Conservation (phyloP, 2,329 filamentous ascomycete genomes). For the Penicillium sp. region DNA sequence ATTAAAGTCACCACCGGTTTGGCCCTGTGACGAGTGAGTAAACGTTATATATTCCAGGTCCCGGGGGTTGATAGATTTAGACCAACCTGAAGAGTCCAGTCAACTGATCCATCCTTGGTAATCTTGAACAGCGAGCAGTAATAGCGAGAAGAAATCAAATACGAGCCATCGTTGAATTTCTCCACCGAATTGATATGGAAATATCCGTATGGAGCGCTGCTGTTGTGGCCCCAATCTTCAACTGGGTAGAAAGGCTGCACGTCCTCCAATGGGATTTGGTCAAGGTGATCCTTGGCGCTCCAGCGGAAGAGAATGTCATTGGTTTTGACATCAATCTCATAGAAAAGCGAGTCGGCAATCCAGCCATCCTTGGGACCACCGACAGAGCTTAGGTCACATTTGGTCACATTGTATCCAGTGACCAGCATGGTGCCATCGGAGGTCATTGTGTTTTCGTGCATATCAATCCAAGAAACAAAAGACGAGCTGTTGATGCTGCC, state of each 20-base stretch:
- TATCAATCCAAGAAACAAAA: slow-evolving; percentile 27
- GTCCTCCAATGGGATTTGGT: slow-evolving; percentile 20
- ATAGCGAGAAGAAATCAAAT: background rate
- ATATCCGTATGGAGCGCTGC: slow-evolving; percentile 24
- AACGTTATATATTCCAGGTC: background rate
- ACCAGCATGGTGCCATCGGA: slow-evolving; percentile 28
- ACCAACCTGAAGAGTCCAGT: slow-evolving; percentile 21
- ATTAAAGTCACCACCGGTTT: slow-evolving; percentile 28
- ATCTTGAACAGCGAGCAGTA: slow-evolving; percentile 8
- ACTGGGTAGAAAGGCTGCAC: slow-evolving; percentile 12
- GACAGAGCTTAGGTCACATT: slow-evolving; percentile 27
- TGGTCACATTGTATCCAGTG: slow-evolving; percentile 31
- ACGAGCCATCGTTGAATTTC: slow-evolving; percentile 11
- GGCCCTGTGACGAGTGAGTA: slow-evolving; percentile 16
- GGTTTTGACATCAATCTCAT: slow-evolving; percentile 32
- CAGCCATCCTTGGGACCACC: slow-evolving; percentile 30
- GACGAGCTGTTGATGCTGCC: slow-evolving; percentile 18
- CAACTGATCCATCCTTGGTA: slow-evolving; percentile 5
- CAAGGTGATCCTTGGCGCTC: slow-evolving; percentile 30
- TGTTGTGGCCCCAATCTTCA: slow-evolving; percentile 11
- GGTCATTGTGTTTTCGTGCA: slow-evolving; percentile 32
- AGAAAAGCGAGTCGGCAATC: slow-evolving; percentile 31
- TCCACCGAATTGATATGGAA: slow-evolving; percentile 26
- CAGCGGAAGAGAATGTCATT: slow-evolving; percentile 31
- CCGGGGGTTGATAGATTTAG: no score